Conservation (phyloP, 1,284 basidiomycete genomes). For the Apiotrichum porosum region DNA sequence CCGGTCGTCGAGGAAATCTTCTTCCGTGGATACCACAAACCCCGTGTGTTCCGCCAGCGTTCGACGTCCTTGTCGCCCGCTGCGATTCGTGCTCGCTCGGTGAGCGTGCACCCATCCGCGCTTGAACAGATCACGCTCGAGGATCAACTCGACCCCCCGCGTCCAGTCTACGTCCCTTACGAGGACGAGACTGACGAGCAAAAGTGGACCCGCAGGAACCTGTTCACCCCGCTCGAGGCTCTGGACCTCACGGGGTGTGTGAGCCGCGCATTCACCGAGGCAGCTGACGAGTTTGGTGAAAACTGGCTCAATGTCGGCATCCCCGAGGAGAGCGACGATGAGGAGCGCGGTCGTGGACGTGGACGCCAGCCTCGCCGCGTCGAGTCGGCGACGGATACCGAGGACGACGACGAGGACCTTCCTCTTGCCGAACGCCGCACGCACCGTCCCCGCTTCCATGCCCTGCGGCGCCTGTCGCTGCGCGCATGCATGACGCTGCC, state of each 20-base stretch:
- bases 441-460: constrained; percentile 56
- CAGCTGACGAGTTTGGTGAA: constrained; percentile 75
- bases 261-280: constrained; percentile 77
- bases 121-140: constrained; percentile 13
- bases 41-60: constrained; percentile 23
- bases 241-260: constrained; percentile 93
- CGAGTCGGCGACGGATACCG: neutral
- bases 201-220: constrained; percentile 57
- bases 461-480: constrained; percentile 75
- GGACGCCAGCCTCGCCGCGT: constrained; percentile 11
- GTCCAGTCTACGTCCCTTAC: constrained; percentile 43
- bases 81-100: constrained; percentile 23
- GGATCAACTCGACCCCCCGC: constrained; percentile 26
- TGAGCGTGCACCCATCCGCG: constrained; percentile 2
- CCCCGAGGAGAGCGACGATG: constrained; percentile 53
- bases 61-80: constrained; percentile 13
- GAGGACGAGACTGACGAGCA: constrained; percentile 54
- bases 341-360: constrained; percentile 36
- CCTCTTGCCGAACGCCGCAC: constrained; percentile 42
- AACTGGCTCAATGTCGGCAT: constrained; percentile 56
- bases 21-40: constrained; percentile 60
- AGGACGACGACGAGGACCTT: constrained; percentile 19
- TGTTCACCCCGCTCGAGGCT: constrained; percentile 66
- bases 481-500: constrained; percentile 75
- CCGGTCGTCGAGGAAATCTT: constrained; percentile 79